phyloP scores from a whole-genome alignment of 2,329 filamentous ascomycete species.

The Hypoxylon sp. region DNA sequence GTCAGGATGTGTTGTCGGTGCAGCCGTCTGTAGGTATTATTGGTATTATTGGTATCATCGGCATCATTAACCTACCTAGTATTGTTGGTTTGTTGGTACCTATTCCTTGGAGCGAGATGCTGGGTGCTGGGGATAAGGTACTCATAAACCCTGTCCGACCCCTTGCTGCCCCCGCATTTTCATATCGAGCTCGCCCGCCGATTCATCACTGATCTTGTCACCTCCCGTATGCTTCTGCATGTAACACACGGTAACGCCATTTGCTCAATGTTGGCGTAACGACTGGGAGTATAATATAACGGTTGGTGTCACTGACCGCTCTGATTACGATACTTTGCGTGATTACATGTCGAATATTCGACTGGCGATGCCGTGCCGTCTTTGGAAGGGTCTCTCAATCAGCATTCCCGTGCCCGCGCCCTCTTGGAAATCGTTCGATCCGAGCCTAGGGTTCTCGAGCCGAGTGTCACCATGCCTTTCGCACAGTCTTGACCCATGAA shows the following conservation, averaged over 20 bases:
- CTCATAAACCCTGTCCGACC: slow-evolving; percentile 9
- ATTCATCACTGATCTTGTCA: slow-evolving; percentile 31
- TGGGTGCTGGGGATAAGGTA: slow-evolving; percentile 34
- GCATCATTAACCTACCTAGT: too few species aligned
- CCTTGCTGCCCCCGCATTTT: slow-evolving; percentile 43
- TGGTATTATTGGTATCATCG: slow-evolving; percentile 3
- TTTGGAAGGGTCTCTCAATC: slow-evolving; percentile 29
- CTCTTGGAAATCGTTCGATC: slow-evolving; percentile 27
- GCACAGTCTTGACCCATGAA: slow-evolving; percentile 30
- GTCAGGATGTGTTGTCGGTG: slow-evolving; percentile 34
- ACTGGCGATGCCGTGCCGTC: slow-evolving; percentile 37
- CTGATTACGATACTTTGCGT: slow-evolving; percentile 39
- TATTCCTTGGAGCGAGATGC: background rate
- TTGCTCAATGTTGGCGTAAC: slow-evolving; percentile 40
- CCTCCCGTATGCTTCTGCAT: slow-evolving; percentile 28
- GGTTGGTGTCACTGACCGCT: slow-evolving; percentile 29
- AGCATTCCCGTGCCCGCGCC: slow-evolving; percentile 19
- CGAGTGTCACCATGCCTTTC: slow-evolving; percentile 44
- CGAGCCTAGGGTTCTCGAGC: slow-evolving; percentile 35
- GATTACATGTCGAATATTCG: slow-evolving; percentile 40
- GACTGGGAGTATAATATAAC: slow-evolving; percentile 24
- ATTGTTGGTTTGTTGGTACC: too few species aligned
- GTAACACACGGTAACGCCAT: slow-evolving; percentile 40
- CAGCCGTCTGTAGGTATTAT: slow-evolving; percentile 9
- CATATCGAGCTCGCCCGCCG: slow-evolving; percentile 36